phyloP scores from a whole-genome alignment of 2,329 filamentous ascomycete species.

The Curvularia hawaiiensis region DNA sequence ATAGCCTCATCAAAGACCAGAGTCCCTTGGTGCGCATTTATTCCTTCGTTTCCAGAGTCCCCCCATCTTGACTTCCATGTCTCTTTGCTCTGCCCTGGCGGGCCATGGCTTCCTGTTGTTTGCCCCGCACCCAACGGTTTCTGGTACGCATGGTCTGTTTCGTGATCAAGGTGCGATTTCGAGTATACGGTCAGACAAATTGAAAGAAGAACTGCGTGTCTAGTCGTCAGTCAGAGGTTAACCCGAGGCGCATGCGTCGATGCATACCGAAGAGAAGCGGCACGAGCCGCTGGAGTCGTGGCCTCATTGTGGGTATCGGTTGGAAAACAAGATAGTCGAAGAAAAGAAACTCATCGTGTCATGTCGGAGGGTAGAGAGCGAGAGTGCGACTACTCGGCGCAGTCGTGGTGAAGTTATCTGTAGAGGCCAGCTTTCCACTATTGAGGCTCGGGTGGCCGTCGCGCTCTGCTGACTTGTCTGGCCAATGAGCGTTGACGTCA shows the following conservation, averaged over 20 bases:
- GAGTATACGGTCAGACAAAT: conserved; percentile 35
- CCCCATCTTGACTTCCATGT: conserved; percentile 33
- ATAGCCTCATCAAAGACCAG: conserved; percentile 48
- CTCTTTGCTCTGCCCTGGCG: conserved; percentile 6
- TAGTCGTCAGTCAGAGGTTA: conserved; percentile 28
- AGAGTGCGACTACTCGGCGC: conserved; percentile 17
- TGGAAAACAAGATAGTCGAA: conserved; percentile 18
- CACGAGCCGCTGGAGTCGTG: conserved; percentile 42
- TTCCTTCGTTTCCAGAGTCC: conserved; percentile 13
- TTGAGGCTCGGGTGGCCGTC: conserved; percentile 23
- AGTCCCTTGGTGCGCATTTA: conserved; percentile 26
- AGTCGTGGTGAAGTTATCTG: conserved; percentile 30
- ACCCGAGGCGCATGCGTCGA: conserved; percentile 7
- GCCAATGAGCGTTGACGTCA: conserved; percentile 44
- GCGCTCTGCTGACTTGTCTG: conserved; percentile 20
- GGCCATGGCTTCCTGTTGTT: conserved; percentile 11
- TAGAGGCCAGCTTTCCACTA: conserved; percentile 45
- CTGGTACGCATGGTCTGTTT: conserved; percentile 30
- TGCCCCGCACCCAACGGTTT: conserved; percentile 28
- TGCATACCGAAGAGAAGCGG: conserved; percentile 44
- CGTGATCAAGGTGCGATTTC: conserved; percentile 26
- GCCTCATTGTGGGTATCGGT: conserved; percentile 39
- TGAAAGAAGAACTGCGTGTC: conserved; percentile 38
- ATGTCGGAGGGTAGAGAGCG: conserved; percentile 24
- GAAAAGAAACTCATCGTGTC: conserved; percentile 39